Base-by-base conservation (phyloP, 2,329 filamentous ascomycete species). In the Periconia sp. region DNA sequence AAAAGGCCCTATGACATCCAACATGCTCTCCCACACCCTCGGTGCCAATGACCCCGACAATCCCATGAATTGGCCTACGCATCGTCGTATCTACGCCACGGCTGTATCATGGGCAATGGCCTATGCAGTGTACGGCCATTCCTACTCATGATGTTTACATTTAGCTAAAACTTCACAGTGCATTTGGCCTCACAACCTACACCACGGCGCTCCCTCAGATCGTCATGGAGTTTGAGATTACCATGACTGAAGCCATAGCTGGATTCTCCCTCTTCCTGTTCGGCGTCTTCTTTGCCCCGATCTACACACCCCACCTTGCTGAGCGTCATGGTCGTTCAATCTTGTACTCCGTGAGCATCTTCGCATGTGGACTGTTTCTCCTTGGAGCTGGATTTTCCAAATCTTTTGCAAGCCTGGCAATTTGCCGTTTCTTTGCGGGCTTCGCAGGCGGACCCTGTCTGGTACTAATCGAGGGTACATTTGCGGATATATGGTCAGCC, bases 221-320 rank as follows among this genome's bases (percentile, higher is more conserved):
- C 6, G 77, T 79, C 65, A 41, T 62, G 1, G 75, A 81, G 8
- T 88, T 87, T 62, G 60, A 74, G 42, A 77, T 86, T 20, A 76
- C 75, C 35, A 75, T 76, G 55, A 84, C 81, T 1, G 74, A 79
- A 15, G 80, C 84, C 1, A 74, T 87, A 20, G 70, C 87, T 0
- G 81, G 82, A 0, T 68, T 87, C 2, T 80, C 84, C 0, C 66
- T 85, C 9, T 87, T 85, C 64, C 78, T 84, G 11, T 72, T 85
- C n/a, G 84, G 83, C 1, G 76, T 87, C 2, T 81, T 76, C 7
- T 72, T 85, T 13, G 84, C 84, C 0, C 84, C 85, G 8, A 71
- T 85, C 50, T 58, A 84, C 33, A 82, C 79, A 20, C 82, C 82
- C 0, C 84, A 83, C 0, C 60, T 85, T 1, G 82, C 80, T 41